These are phyloP conservation scores for Ogataea naganishii DNA, from an alignment of 805 yeast species.

Conservation along the genomic window DNA sequence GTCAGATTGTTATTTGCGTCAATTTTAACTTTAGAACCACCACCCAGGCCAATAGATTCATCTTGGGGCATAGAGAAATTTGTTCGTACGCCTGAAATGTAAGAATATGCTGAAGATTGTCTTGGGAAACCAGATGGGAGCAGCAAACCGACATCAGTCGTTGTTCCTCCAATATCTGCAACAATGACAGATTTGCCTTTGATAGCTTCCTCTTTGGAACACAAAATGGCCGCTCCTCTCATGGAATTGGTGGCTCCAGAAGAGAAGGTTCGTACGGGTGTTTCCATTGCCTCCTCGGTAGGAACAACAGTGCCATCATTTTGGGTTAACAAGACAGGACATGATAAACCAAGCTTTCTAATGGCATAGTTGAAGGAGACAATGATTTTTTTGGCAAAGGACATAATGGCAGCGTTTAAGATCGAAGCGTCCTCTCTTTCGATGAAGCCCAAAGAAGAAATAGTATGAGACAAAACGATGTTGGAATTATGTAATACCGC, in stretches of 20 bases:
- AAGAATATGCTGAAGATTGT: constrained; percentile 32
- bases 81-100: constrained; percentile 39
- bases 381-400: constrained; percentile 33
- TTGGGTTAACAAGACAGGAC: constrained; percentile 34
- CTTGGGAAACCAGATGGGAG: constrained; percentile 39
- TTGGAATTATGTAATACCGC: constrained; percentile 23
- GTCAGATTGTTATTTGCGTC: constrained; percentile 12
- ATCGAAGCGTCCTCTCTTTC: constrained; percentile 41
- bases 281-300: constrained; percentile 27
- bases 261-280: constrained; percentile 38
- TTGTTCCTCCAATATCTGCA: constrained; percentile 44
- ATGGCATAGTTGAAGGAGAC: constrained; percentile 30
- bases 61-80: constrained; percentile 44
- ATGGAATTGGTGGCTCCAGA: constrained; percentile 42
- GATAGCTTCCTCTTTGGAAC: constrained; percentile 14
- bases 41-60: constrained; percentile 41
- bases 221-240: constrained; percentile 38
- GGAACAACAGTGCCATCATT: constrained; percentile 40
- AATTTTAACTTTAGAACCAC: constrained; percentile 35
- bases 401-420: constrained; percentile 34
- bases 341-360: constrained; percentile 23
- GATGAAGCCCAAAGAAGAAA: constrained; percentile 35
- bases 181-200: constrained; percentile 28
- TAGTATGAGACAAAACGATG: constrained; percentile 29
- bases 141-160: constrained; percentile 39